These are phyloP conservation scores for Colletotrichum abscissum DNA, from an alignment of 2,329 filamentous ascomycete species.

Conservation along the genomic window DNA sequence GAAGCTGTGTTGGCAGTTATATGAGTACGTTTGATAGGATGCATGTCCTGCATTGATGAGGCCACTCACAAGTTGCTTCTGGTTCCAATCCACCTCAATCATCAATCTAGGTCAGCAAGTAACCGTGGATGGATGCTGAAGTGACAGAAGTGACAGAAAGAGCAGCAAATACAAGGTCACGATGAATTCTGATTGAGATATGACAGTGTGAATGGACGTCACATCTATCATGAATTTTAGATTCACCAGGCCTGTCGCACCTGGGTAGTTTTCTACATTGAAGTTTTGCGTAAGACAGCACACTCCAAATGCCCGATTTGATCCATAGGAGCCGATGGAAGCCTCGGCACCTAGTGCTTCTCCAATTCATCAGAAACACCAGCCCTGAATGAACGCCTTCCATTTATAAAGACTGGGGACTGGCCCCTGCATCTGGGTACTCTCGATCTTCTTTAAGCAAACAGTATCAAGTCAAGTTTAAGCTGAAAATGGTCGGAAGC, in stretches of 20 bases:
- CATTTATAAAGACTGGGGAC: background rate
- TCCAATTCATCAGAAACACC: background rate
- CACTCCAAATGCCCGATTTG: background rate
- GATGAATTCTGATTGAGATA: background rate
- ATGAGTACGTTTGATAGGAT: background rate
- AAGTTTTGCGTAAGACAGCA: background rate
- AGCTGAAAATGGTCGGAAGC: background rate
- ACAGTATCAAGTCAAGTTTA: background rate
- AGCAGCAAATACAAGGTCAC: background rate
- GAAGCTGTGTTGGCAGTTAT: background rate
- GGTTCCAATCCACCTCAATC: background rate
- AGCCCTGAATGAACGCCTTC: background rate
- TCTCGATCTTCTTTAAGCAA: background rate
- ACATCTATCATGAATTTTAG: background rate
- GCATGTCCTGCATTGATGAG: background rate
- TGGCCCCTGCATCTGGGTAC: no score
- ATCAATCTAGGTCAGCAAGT: background rate
- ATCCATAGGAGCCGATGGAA: background rate
- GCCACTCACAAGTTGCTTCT: background rate
- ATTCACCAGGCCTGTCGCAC: background rate
- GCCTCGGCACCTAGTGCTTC: constrained; percentile 4
- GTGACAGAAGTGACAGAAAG: background rate
- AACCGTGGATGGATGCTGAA: background rate
- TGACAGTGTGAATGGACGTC: background rate
- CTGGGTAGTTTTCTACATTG: background rate